Evolutionary conservation across 2,329 filamentous ascomycete genomes (phyloP), one percentile per base, ranked within the genome.

Genomic region (Venturia aucupariae): DNA sequence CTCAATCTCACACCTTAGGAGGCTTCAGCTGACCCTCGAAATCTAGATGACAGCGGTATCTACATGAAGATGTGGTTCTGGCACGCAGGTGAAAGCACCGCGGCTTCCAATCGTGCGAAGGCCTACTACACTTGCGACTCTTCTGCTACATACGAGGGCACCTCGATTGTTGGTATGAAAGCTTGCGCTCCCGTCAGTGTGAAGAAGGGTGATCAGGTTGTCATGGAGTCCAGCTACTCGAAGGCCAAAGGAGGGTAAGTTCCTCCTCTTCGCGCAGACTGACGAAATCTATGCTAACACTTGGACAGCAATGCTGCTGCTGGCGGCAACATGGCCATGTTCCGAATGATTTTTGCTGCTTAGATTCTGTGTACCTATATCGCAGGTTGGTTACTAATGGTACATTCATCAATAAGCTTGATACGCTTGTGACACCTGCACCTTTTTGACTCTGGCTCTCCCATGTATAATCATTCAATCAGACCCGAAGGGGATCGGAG

Each of bases 301-400:
- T 35, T 32, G 7, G 8, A 3, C 5, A 57, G 59, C 6, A 60
- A 41, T 3, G 17, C 38, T 5, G 59, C 27, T 17, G 24, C 59
- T 44, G 41, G 38, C 5, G 32, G 17, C 4, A 38, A 41, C 22
- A 60, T 60, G 59, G 59, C 27, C 4, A 60, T 60, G 59, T 60
- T 60, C 59, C 35, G 59, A 32, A 41, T 60, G 38, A 60, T 60
- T 4, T 60, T 27, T 30, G 59, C 55, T 60, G 5, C 59, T 42
- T 57, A 57, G 24, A 54, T 19, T 32, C 7, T 19, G 27, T 8
- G 27, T 19, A 7, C 5, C 0, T 54, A 7, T 4, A 11, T 38
- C 10, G 19, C 8, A 1, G 5, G 11, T 57, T 8, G 15, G 13
- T 8, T n/a, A 19, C 2, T 35, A 35, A n/a, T 22, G 51, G 8